These are phyloP conservation scores for Paracoccidioides lutzii DNA, from an alignment of 2,329 filamentous ascomycete genomes.

Conservation along the genomic window DNA sequence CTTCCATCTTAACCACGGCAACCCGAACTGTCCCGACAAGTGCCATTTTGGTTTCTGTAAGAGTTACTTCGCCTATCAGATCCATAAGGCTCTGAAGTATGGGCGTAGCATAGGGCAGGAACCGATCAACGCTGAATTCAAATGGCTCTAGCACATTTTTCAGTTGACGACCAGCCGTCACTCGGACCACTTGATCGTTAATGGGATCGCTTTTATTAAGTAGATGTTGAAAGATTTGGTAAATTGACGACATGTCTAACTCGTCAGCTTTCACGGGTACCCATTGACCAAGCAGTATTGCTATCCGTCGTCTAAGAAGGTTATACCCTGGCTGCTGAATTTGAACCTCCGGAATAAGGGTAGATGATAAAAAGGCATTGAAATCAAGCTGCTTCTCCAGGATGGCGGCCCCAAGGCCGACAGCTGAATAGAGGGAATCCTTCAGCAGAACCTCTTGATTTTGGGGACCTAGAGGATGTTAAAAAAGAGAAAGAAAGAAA, in stretches of 20 bases:
- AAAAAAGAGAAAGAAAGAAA: not conserved
- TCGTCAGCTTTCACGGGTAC: conserved; percentile 62
- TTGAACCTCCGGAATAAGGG: conserved; percentile 67
- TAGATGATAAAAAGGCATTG: conserved; percentile 61
- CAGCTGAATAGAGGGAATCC: conserved; percentile 86
- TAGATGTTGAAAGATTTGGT: conserved; percentile 79
- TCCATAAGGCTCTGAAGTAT: conserved; percentile 61
- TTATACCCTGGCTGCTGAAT: conserved; percentile 55
- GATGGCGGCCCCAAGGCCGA: conserved; percentile 72
- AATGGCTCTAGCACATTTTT: conserved; percentile 72
- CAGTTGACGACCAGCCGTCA: conserved; percentile 80
- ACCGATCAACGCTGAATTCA: conserved; percentile 60
- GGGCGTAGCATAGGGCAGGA: conserved; percentile 63
- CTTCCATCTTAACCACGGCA: conserved; percentile 69
- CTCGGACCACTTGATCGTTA: conserved; percentile 84
- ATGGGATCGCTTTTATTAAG: conserved; percentile 61
- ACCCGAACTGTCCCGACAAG: conserved; percentile 76
- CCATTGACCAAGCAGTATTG: conserved; percentile 84
- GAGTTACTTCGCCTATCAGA: conserved; percentile 65
- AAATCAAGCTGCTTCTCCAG: conserved; percentile 69
- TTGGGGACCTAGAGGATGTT: conserved; percentile 32
- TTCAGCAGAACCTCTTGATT: conserved; percentile 67
- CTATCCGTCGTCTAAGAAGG: conserved; percentile 72
- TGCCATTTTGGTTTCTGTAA: conserved; percentile 80
- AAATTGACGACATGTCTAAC: conserved; percentile 58